Base-by-base conservation (phyloP, 129 eudicot genomes). In the Helichrysum umbraculigerum region DNA sequence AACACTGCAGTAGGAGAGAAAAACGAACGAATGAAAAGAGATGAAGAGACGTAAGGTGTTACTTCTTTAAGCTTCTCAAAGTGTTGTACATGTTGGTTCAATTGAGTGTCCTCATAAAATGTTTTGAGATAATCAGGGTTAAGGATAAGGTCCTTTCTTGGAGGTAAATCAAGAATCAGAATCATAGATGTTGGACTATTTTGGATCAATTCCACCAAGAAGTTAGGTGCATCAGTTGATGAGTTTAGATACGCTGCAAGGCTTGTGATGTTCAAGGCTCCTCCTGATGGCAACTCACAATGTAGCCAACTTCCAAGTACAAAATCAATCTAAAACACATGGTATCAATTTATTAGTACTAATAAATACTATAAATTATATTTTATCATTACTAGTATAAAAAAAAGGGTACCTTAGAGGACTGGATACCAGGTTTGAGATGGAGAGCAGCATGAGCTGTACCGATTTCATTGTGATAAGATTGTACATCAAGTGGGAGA, bases 251-350 rank as follows among this genome's bases (percentile, higher is more conserved):
- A 94, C n/a, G 85, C 89, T 2, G 89, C 81, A 37, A 94, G 84
- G 84, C 87, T 91, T 2, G 91, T 91, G 50, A 91, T 94, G 88
- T 91, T 93, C 37, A 94, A 68, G 29, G 88, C 88, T 76, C 85
- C 88, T 15, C 98, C 98, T n/a, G 93, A 34, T n/a, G 98, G 98
- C 79, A 93, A 77, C 73, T 79, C 50, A 75, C 96, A 94, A 71
- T 91, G 97, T 30, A 94, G 75, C 98, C 98, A 94, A 76, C 88
- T 85, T 81, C 97, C 97, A 5, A 93, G 60, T 19, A 91, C 61
- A 71, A 88, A 88, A 79, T 91, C 97, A 72, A 93, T 82, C 93
- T 91, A 88, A 52, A 72, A 72, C 72, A 71, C 68, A 6, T 35
- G 41, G 41, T 35, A 25, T 25, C 28, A 32, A 32, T 32, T 35